Evolutionary conservation across 2,329 filamentous ascomycete genomes (phyloP), one percentile per base, ranked within the genome.

Genomic region (Colletotrichum sp.): DNA sequence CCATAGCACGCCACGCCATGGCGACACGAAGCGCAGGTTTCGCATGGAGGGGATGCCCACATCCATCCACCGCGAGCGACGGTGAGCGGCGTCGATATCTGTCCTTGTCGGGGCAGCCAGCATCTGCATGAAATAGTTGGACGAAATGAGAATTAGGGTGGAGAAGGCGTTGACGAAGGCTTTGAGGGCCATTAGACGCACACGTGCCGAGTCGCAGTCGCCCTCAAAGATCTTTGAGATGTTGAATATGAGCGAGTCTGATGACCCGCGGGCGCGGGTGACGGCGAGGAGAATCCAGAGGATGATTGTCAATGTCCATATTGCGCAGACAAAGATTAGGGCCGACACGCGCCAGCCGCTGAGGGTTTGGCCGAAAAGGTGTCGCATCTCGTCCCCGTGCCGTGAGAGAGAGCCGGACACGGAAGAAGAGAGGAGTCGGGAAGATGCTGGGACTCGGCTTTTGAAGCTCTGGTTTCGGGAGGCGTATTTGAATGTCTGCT

Each of bases 11-110:
- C 77, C 28, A 1, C 67, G 57, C 68, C 81, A 80, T 10, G 75
- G 71, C 30, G 30, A 60, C 5, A 78, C 75, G 32, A 82, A 67
- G 4, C 66, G 67, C n/a, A 79, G 73, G 74, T 87, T 89, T 2
- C 85, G 81, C 4, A 84, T 34, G 36, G 86, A 87, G 7, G 85
- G 81, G 2, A 88, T 79, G 0, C 89, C 88, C 65, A 89, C 86
- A 28, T 87, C 85, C 1, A 90, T 79, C 84, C 85, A 87, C 18
- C 78, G 81, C 2, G 83, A 80, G 61, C 79, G 77, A 0, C 77
- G 65, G 80, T 92, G 90, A 0, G 88, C 88, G 16, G 75, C 77
- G 63, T 91, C 86, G 10, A 79, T 28, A 21, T 78, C 76, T 1
- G 32, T 6, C 1, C 78, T 55, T 3, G 74, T 72, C 3, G 78